Evolutionary conservation across 306 rosid genomes (phyloP).

Genomic region (Pachyrhizus erosus): DNA sequence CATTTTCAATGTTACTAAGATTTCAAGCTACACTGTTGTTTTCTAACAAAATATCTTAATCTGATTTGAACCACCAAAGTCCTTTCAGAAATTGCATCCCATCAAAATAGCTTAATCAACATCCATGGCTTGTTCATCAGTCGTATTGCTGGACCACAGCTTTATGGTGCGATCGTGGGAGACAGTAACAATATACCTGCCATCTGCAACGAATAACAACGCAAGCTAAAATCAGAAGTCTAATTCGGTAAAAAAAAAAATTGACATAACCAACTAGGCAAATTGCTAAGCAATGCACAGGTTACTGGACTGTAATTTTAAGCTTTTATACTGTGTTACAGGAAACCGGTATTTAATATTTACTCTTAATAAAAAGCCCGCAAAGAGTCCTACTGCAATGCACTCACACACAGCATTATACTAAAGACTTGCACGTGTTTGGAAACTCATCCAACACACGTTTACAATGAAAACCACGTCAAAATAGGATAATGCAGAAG

Average conservation of each 20-base stretch:
- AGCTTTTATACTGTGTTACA: not conserved
- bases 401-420: too few species aligned
- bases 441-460: too few species aligned
- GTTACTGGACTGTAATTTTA: not conserved
- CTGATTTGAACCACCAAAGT: not conserved
- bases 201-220: constrained; percentile 64
- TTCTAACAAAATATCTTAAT: constrained; percentile 25
- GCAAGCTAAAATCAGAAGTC: constrained; percentile 36
- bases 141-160: constrained; percentile 72
- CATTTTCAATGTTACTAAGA: not conserved
- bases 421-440: too few species aligned
- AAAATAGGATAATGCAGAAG: too few species aligned
- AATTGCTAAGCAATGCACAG: not conserved
- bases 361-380: too few species aligned
- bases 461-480: too few species aligned
- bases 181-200: constrained; percentile 73
- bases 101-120: constrained; percentile 53
- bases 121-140: constrained; percentile 66
- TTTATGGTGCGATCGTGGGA: constrained; percentile 86
- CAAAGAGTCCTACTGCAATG: too few species aligned
- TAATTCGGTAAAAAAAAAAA: not conserved
- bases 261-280: constrained; percentile 14
- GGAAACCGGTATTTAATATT: constrained; percentile 21
- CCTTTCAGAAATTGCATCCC: constrained; percentile 31
- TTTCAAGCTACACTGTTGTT: constrained; percentile 31